These are phyloP conservation scores for Coniochaeta prunicola DNA, from an alignment of 2,329 filamentous ascomycete genomes.

Conservation along the genomic window DNA sequence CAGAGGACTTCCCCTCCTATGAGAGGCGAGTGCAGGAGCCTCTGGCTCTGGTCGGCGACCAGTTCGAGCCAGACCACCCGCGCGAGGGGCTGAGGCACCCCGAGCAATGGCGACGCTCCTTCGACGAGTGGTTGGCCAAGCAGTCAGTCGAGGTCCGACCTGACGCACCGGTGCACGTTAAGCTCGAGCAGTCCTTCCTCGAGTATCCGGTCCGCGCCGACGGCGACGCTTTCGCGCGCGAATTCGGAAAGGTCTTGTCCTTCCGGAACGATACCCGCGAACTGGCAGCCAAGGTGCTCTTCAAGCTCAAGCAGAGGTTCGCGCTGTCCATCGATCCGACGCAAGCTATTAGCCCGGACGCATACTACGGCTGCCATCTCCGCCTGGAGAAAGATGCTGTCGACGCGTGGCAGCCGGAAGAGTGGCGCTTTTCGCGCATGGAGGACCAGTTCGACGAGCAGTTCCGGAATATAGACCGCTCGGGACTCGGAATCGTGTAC, in stretches of 20 bases:
- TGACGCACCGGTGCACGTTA: constrained; percentile 17
- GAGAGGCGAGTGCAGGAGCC: constrained; percentile 8
- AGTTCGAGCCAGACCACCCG: constrained; percentile 23
- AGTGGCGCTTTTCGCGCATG: constrained; percentile 22
- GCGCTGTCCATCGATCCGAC: constrained; percentile 16
- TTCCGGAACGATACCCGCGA: constrained; percentile 22
- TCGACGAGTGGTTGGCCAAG: constrained; percentile 20
- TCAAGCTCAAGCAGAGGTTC: constrained; percentile 13
- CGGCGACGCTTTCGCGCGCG: constrained; percentile 22
- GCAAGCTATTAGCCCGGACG: constrained; percentile 13
- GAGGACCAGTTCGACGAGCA: constrained; percentile 23
- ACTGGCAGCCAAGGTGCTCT: constrained; percentile 20
- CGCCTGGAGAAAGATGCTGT: constrained; percentile 23
- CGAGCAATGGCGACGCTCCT: constrained; percentile 17
- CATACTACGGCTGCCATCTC: constrained; percentile 23
- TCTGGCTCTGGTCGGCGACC: constrained; percentile 18
- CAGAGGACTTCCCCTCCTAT: constrained; percentile 21
- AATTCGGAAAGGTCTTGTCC: constrained; percentile 25
- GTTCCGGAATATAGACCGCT: constrained; percentile 15
- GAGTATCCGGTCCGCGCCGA: constrained; percentile 28
- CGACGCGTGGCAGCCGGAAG: constrained; percentile 19
- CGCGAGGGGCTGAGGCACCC: constrained; percentile 14
- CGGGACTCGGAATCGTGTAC: constrained; percentile 19
- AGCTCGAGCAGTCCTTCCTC: constrained; percentile 24
- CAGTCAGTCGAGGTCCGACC: constrained; percentile 9